These are phyloP conservation scores for Marchantia polymorpha DNA, from an alignment of 225 moss, liverwort and hornwort genomes.

Conservation along the genomic window DNA sequence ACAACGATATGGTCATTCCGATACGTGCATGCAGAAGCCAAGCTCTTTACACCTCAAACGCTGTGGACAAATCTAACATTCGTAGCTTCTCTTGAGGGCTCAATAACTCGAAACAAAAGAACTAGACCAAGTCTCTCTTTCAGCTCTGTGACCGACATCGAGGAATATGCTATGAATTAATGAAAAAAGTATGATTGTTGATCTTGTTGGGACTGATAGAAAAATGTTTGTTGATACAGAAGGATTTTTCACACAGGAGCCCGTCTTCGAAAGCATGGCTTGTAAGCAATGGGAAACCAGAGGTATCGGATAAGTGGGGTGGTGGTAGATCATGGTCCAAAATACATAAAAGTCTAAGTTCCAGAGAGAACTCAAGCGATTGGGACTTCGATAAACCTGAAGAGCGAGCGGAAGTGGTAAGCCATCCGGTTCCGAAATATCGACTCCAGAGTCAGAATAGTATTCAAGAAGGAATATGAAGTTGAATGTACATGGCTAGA, in stretches of 20 bases:
- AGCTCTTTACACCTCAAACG: too few species aligned
- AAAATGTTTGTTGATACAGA: constrained; percentile 21
- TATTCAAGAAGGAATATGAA: not conserved
- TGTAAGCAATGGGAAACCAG: constrained; percentile 29
- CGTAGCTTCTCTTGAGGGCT: too few species aligned
- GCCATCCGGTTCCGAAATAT: not conserved
- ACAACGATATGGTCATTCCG: too few species aligned
- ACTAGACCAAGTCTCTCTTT: too few species aligned
- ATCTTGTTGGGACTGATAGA: not conserved
- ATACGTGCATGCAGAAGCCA: too few species aligned
- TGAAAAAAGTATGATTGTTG: not conserved
- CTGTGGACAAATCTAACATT: too few species aligned
- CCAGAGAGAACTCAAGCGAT: constrained; percentile 26
- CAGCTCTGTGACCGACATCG: too few species aligned
- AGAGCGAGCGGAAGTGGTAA: constrained; percentile 30
- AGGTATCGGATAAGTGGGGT: constrained; percentile 39
- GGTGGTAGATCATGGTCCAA: constrained; percentile 34
- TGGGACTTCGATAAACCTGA: constrained; percentile 27
- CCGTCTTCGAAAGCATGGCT: constrained; percentile 32
- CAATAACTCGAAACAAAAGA: too few species aligned
- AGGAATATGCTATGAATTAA: too few species aligned
- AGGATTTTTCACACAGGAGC: constrained; percentile 33
- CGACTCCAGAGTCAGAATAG: not conserved
- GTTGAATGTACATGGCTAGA: too few species aligned
- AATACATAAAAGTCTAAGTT: constrained; percentile 28